A percentile compares a stretch with the other conserved stretches of the same genome.
phyloP scores from a whole-genome alignment of 1,284 basidiomycete species.

The Thelephora terrestris region DNA sequence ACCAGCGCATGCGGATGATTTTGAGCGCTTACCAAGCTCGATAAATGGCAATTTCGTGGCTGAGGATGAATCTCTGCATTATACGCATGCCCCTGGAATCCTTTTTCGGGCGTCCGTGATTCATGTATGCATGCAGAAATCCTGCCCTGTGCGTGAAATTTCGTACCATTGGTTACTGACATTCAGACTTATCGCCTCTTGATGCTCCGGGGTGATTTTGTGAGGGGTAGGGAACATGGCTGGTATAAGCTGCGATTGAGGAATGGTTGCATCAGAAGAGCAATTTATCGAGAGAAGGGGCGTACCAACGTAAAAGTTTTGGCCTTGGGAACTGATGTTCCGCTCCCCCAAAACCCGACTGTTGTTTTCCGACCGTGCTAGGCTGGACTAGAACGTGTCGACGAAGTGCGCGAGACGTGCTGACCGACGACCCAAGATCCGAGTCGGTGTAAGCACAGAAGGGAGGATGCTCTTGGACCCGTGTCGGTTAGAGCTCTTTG shows the following conservation, averaged over 20 bases:
- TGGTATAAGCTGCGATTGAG: conserved; percentile 25
- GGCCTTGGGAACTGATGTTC: no score
- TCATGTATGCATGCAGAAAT: not conserved
- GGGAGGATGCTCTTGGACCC: conserved; percentile 30
- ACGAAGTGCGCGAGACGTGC: conserved; percentile 44
- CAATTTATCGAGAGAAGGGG: not conserved
- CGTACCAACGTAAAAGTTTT: no score
- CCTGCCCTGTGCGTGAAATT: conserved; percentile 44
- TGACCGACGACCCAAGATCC: conserved; percentile 43
- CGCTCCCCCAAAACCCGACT: no score
- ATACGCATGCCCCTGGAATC: conserved; percentile 38
- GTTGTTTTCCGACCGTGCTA: no score
- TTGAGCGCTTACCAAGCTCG: conserved; percentile 35
- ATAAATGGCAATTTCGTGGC: conserved; percentile 45
- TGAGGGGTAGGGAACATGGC: conserved; percentile 40
- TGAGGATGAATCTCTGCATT: conserved; percentile 65
- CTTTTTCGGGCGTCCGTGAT: not conserved
- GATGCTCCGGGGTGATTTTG: conserved; percentile 44
- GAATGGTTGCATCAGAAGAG: no score
- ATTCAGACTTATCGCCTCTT: conserved; percentile 45
- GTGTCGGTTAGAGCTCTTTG: no score
- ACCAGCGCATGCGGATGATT: not conserved
- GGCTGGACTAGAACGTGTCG: conserved; percentile 39
- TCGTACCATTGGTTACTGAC: conserved; percentile 53
- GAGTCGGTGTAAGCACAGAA: conserved; percentile 56